These are phyloP conservation scores for Fusarium sp. DNA, from an alignment of 2,329 filamentous ascomycete genomes.

Conservation along the genomic window DNA sequence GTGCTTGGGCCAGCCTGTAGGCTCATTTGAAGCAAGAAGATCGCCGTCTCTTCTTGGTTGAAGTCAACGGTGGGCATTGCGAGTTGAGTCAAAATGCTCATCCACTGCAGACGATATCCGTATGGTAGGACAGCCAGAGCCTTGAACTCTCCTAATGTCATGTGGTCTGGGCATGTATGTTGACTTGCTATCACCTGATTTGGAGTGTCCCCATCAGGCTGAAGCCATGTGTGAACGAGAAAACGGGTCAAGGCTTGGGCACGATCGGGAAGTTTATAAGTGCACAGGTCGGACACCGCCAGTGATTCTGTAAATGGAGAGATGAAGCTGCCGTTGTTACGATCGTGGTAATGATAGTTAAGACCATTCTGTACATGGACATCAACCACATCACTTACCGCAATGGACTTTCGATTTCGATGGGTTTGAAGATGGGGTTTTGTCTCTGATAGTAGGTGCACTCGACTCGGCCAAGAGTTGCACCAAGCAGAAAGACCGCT, in stretches of 20 bases:
- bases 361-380: slow-evolving; percentile 43
- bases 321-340: background rate
- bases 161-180: slow-evolving; percentile 56
- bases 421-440: slow-evolving; percentile 36
- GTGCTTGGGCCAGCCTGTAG: slow-evolving; percentile 32
- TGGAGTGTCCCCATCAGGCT: slow-evolving; percentile 41
- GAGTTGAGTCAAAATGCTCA: slow-evolving; percentile 38
- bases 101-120: slow-evolving; percentile 37
- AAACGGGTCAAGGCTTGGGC: slow-evolving; percentile 27
- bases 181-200: slow-evolving; percentile 66
- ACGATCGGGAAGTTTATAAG: slow-evolving; percentile 23
- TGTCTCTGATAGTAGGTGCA: slow-evolving; percentile 34
- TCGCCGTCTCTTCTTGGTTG: slow-evolving; percentile 35
- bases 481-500: slow-evolving; percentile 4
- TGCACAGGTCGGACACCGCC: slow-evolving; percentile 17
- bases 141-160: slow-evolving; percentile 66
- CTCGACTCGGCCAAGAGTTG: background rate
- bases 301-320: background rate
- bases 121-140: slow-evolving; percentile 40
- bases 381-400: slow-evolving; percentile 7
- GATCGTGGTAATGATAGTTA: slow-evolving; percentile 35
- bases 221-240: slow-evolving; percentile 3
- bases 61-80: slow-evolving; percentile 40
- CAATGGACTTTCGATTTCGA: slow-evolving; percentile 2
- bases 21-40: slow-evolving; percentile 38